These are phyloP conservation scores for Aspergillus niger DNA, from an alignment of 2,329 filamentous ascomycete genomes.

Conservation along the genomic window DNA sequence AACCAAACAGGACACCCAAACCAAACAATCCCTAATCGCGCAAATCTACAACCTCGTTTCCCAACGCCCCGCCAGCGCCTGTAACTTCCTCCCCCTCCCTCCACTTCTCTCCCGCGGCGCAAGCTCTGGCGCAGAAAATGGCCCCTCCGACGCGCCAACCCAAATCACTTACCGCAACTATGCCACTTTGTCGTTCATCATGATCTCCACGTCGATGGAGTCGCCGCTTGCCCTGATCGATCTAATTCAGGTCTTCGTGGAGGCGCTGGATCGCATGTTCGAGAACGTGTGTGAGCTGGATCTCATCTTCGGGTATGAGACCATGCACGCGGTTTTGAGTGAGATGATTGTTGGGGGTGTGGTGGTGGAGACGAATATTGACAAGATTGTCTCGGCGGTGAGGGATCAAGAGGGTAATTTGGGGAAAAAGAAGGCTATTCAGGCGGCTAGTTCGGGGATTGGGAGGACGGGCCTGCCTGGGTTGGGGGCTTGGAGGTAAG, in stretches of 20 bases:
- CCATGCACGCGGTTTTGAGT: constrained; percentile 81
- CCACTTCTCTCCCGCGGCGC: constrained; percentile 61
- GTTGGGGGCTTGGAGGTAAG: constrained; percentile 43
- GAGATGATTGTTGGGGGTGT: constrained; percentile 97
- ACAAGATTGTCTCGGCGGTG: constrained; percentile 85
- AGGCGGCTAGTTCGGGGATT: constrained; percentile 43
- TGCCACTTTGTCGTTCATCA: constrained; percentile 96
- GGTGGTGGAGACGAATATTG: constrained; percentile 87
- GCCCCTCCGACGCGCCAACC: constrained; percentile 84
- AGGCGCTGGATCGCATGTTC: constrained; percentile 90
- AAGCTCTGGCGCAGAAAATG: constrained; percentile 49
- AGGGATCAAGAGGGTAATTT: constrained; percentile 51
- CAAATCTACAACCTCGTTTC: constrained; percentile 97
- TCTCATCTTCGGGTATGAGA: constrained; percentile 98
- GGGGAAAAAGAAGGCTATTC: constrained; percentile 48
- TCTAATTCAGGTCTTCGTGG: constrained; percentile 96
- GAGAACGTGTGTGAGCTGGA: constrained; percentile 99
- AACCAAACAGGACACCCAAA: constrained; percentile 79
- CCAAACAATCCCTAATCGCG: constrained; percentile 92
- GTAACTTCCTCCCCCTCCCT: constrained; percentile 89
- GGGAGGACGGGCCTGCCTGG: constrained; percentile 42
- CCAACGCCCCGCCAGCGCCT: constrained; percentile 85
- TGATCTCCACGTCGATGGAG: constrained; percentile 95
- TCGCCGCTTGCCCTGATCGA: constrained; percentile 94
- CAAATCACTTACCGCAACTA: constrained; percentile 98